A percentile compares a stretch with the other conserved stretches of the same genome.
phyloP scores from a whole-genome alignment of 2,329 filamentous ascomycete genomes.

The Decorospora gaudefroyi region DNA sequence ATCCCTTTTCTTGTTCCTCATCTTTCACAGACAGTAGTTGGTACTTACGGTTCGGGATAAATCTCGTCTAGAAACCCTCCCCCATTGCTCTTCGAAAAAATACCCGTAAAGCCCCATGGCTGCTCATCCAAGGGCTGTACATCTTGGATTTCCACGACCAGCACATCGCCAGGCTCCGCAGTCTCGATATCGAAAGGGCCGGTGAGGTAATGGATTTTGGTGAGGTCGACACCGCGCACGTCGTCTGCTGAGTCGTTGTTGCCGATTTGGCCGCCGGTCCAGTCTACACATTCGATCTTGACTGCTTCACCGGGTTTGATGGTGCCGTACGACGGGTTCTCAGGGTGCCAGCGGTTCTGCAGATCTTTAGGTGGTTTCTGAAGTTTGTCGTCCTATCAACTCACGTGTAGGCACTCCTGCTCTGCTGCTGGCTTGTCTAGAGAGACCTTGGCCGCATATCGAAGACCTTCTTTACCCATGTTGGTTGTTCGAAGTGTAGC shows the following conservation, averaged over 20 bases:
- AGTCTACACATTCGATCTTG: constrained; percentile 91
- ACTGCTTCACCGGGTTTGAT: constrained; percentile 86
- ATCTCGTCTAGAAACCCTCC: constrained; percentile 87
- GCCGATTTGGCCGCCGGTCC: constrained; percentile 73
- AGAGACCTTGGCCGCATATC: constrained; percentile 73
- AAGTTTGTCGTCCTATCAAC: constrained; percentile 27
- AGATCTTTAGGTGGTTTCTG: not conserved
- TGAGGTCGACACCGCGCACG: constrained; percentile 80
- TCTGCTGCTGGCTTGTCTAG: constrained; percentile 72
- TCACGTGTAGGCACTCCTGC: constrained; percentile 71
- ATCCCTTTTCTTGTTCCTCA: not conserved
- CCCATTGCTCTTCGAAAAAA: constrained; percentile 80
- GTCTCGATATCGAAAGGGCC: constrained; percentile 87
- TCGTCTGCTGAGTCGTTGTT: constrained; percentile 93
- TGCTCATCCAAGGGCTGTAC: constrained; percentile 84
- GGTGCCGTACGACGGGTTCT: constrained; percentile 71
- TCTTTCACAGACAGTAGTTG: not conserved
- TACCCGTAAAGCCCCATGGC: constrained; percentile 87
- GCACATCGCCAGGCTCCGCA: constrained; percentile 81
- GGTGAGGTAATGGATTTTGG: constrained; percentile 82
- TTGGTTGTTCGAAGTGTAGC: not conserved
- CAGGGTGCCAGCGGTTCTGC: constrained; percentile 91
- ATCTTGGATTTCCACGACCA: constrained; percentile 89
- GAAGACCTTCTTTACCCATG: constrained; percentile 62
- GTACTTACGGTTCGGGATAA: constrained; percentile 75